Conservation (phyloP, 1,139 yeast species). For the Casaregolazyma suthepensis region DNA sequence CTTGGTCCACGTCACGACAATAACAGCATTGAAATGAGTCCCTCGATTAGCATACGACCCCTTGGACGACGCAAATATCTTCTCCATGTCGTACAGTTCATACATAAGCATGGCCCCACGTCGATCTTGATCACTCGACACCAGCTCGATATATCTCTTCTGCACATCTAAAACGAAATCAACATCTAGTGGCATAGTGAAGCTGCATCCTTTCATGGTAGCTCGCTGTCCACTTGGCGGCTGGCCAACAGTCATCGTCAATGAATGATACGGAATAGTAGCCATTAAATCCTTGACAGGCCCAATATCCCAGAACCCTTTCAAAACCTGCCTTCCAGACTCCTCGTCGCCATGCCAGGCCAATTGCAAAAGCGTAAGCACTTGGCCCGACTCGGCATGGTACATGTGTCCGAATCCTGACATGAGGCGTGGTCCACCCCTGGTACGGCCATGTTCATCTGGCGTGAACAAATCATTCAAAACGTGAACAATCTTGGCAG, state of each 20-base stretch:
- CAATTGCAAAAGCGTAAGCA: not conserved
- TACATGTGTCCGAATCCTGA: not conserved
- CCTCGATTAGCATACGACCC: not conserved
- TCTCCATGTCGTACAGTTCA: not conserved
- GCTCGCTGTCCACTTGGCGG: not conserved
- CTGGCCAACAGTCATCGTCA: not conserved
- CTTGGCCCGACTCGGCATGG: not conserved
- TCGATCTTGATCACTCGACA: not conserved
- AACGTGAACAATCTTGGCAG: not conserved
- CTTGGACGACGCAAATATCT: not conserved
- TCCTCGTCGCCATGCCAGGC: not conserved
- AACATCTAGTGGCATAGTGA: not conserved
- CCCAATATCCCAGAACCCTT: not conserved
- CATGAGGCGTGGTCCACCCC: not conserved
- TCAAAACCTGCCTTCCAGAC: not conserved
- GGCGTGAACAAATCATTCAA: not conserved
- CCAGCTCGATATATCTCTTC: not conserved
- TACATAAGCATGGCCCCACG: not conserved
- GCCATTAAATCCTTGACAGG: not conserved
- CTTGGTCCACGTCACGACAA: not conserved
- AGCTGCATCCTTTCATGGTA: not conserved
- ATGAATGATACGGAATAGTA: not conserved
- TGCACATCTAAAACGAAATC: not conserved
- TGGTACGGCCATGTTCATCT: not conserved
- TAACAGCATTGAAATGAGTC: not conserved